Percentiles rank a stretch among this genome's conserved stretches.
Conservation (phyloP, 2,329 filamentous ascomycete genomes). For the Lecanoromycetidae sp. region DNA sequence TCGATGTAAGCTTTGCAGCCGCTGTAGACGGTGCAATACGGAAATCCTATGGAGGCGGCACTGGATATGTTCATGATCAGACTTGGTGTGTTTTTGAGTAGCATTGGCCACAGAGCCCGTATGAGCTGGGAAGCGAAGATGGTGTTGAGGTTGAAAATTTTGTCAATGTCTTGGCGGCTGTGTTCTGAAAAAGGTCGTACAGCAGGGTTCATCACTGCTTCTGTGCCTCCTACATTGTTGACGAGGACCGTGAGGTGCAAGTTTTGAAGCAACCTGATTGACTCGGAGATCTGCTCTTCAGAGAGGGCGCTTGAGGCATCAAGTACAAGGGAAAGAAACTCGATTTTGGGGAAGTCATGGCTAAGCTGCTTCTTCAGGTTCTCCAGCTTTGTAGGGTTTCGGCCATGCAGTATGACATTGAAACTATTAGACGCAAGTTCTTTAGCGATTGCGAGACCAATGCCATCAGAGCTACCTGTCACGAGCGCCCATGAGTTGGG, state of each 20-base stretch:
- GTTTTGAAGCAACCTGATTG: constrained; percentile 17
- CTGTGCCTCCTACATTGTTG: constrained; percentile 44
- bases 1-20: constrained; percentile 37
- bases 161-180: constrained; percentile 29
- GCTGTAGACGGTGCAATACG: constrained; percentile 37
- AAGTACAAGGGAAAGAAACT: not conserved
- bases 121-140: constrained; percentile 41
- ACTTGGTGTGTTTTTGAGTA: constrained; percentile 29
- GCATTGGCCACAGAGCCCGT: constrained; percentile 33
- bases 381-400: constrained; percentile 38
- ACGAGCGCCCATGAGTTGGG: constrained; percentile 35
- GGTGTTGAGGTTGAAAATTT: constrained; percentile 18
- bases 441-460: constrained; percentile 39
- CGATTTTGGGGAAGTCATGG: constrained; percentile 18
- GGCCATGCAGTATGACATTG: constrained; percentile 47
- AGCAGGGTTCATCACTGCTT: constrained; percentile 19
- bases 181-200: constrained; percentile 29
- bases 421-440: constrained; percentile 43
- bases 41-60: constrained; percentile 32
- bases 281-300: not conserved
- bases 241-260: constrained; percentile 41
- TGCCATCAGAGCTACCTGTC: constrained; percentile 44
- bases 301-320: not conserved
- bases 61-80: constrained; percentile 43
- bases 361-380: constrained; percentile 31